phyloP scores from a whole-genome alignment of 768 basidiomycete species.

The Thelephora ganbajun region DNA sequence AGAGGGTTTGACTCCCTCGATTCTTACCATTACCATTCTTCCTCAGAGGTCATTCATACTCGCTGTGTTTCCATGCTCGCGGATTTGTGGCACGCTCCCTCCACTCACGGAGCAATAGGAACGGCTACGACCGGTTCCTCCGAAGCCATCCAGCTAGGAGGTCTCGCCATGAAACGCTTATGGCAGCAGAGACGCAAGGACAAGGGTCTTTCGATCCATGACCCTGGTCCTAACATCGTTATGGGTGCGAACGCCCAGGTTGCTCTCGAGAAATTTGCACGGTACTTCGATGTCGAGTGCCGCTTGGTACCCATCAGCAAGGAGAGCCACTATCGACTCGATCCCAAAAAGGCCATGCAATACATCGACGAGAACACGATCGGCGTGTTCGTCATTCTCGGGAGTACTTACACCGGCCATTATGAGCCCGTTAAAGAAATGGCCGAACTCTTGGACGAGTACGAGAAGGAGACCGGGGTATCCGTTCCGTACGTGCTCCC shows the following conservation, averaged over 20 bases:
- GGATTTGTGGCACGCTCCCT: constrained; percentile 54
- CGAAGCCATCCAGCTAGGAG: constrained; percentile 62
- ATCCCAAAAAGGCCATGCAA: constrained; percentile 49
- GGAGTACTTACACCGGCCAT: constrained; percentile 40
- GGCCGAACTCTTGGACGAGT: constrained; percentile 53
- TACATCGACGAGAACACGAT: constrained; percentile 62
- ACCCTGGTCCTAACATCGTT: constrained; percentile 51
- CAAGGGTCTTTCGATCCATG: constrained; percentile 48
- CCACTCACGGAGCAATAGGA: constrained; percentile 39
- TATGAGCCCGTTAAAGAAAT: constrained; percentile 80
- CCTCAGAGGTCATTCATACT: constrained; percentile 27
- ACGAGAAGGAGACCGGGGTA: constrained; percentile 31
- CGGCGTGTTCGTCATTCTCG: constrained; percentile 49
- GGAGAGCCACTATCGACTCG: constrained; percentile 69
- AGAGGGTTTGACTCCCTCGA: constrained; percentile 3
- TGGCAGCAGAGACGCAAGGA: constrained; percentile 60
- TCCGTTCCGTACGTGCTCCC: constrained; percentile 17
- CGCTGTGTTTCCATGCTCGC: constrained; percentile 43
- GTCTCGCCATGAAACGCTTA: constrained; percentile 55
- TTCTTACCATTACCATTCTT: neutral
- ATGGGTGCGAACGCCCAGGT: constrained; percentile 63
- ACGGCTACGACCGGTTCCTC: constrained; percentile 61
- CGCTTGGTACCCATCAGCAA: constrained; percentile 48
- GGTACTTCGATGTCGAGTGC: constrained; percentile 53
- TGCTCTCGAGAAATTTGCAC: constrained; percentile 56